Evolutionary conservation across 768 basidiomycete species (phyloP).

Genomic region (Pulveroboletus sp.): DNA sequence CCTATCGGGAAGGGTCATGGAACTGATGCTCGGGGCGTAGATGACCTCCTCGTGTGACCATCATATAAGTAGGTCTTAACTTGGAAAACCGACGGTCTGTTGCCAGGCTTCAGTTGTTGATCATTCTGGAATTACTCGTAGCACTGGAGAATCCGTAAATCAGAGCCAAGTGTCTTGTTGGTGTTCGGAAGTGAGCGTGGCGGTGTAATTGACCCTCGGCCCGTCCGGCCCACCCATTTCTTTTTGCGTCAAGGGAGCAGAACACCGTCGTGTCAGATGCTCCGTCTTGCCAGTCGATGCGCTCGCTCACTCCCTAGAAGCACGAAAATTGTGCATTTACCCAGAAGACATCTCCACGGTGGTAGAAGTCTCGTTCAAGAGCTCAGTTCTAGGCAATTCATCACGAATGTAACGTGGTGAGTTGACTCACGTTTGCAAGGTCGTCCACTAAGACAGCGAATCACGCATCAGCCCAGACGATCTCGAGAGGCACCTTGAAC

Average conservation of each 20-base stretch:
- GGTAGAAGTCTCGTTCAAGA: slow-evolving; percentile 30
- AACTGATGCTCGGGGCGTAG: too few relatives aligned
- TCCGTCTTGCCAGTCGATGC: slow-evolving; percentile 19
- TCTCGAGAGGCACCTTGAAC: slow-evolving; percentile 34
- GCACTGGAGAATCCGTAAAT: too few relatives aligned
- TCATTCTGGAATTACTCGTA: too few relatives aligned
- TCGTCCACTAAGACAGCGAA: not conserved
- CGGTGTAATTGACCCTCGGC: slow-evolving; percentile 6
- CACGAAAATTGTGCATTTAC: not conserved
- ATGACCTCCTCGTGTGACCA: too few relatives aligned
- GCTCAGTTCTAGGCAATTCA: slow-evolving; percentile 28
- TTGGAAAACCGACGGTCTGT: too few relatives aligned
- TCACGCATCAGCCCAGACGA: slow-evolving; percentile 36
- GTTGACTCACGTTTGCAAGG: not conserved
- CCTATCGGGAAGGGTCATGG: too few relatives aligned
- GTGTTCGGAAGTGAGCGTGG: slow-evolving; percentile 9
- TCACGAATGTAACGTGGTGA: slow-evolving; percentile 37
- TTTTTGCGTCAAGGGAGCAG: not conserved
- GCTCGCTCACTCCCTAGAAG: slow-evolving; percentile 1
- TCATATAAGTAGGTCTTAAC: too few relatives aligned
- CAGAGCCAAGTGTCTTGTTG: too few relatives aligned
- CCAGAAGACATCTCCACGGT: slow-evolving; percentile 14
- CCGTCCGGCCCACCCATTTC: slow-evolving; percentile 14
- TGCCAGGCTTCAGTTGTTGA: too few relatives aligned
- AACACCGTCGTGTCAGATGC: slow-evolving; percentile 13